phyloP scores from a whole-genome alignment of 2,329 filamentous ascomycete species.

The Sporothrix mexicana region DNA sequence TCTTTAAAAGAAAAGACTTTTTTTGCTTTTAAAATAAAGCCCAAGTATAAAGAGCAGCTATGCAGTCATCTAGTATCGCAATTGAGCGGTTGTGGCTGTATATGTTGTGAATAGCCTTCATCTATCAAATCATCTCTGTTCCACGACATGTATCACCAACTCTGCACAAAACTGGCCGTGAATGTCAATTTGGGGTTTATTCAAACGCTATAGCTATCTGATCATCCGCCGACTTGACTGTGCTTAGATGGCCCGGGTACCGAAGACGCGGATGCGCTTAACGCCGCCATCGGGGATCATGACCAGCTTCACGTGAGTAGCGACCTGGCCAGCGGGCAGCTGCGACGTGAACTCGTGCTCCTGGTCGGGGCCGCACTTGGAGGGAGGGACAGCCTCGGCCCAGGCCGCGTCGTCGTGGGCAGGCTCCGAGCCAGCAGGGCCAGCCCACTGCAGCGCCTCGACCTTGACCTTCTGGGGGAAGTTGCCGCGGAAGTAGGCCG shows the following conservation, averaged over 20 bases:
- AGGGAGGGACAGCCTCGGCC: slow-evolving; percentile 68
- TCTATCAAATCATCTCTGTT: too few relatives aligned
- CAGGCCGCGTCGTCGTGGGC: slow-evolving; percentile 64
- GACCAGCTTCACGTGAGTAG: slow-evolving; percentile 86
- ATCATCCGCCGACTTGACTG: not conserved
- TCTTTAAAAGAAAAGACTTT: too few relatives aligned
- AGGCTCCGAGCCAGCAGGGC: slow-evolving; percentile 61
- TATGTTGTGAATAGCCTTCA: too few relatives aligned
- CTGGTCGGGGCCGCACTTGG: slow-evolving; percentile 72
- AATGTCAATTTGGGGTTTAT: not conserved
- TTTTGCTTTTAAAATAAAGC: too few relatives aligned
- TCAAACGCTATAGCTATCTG: not conserved
- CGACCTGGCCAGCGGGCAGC: slow-evolving; percentile 60
- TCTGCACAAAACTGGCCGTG: not conserved
- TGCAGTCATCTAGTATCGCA: too few relatives aligned
- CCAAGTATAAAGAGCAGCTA: too few relatives aligned
- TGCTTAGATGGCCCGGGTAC: slow-evolving; percentile 56
- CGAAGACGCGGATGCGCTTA: slow-evolving; percentile 82
- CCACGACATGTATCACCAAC: too few relatives aligned
- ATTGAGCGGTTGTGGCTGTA: too few relatives aligned
- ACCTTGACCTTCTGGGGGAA: slow-evolving; percentile 79
- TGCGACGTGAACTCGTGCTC: slow-evolving; percentile 70
- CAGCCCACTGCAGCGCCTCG: slow-evolving; percentile 63
- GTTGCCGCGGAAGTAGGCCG: slow-evolving; percentile 83
- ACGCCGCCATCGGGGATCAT: slow-evolving; percentile 94